A percentile compares a stretch with the other conserved stretches of the same genome.
These are phyloP conservation scores for Xanthoconium purpureum DNA, from an alignment of 768 basidiomycete species.

Conservation along the genomic window DNA sequence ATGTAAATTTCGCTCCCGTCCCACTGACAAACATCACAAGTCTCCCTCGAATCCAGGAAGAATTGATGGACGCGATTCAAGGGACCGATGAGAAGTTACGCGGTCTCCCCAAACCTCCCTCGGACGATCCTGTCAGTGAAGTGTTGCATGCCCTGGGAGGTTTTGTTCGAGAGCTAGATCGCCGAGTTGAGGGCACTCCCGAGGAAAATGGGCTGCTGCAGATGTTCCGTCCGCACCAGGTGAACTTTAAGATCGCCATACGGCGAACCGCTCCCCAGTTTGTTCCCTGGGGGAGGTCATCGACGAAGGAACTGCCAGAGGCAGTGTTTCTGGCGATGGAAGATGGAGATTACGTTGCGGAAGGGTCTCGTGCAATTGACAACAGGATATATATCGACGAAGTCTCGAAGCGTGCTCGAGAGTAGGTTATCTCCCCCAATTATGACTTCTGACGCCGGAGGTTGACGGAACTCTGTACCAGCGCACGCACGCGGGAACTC, in stretches of 20 bases:
- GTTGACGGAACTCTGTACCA: slow-evolving; percentile 24
- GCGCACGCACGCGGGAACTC: slow-evolving; percentile 68
- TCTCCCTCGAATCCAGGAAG: slow-evolving; percentile 59
- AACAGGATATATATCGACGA: slow-evolving; percentile 48
- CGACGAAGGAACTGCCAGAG: slow-evolving; percentile 1
- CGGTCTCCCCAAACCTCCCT: slow-evolving; percentile 49
- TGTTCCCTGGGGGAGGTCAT: slow-evolving; percentile 40
- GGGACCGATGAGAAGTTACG: slow-evolving; percentile 35
- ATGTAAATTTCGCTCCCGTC: background rate
- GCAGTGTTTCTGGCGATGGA: slow-evolving; percentile 39
- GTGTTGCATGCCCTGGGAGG: slow-evolving; percentile 45
- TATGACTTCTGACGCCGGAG: too few species aligned
- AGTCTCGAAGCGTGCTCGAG: slow-evolving; percentile 43
- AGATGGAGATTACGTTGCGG: slow-evolving; percentile 27
- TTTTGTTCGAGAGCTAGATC: slow-evolving; percentile 46
- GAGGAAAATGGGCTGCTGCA: slow-evolving; percentile 54
- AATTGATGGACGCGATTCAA: slow-evolving; percentile 46
- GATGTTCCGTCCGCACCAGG: slow-evolving; percentile 47
- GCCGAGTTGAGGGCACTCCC: slow-evolving; percentile 52
- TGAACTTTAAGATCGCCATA: slow-evolving; percentile 47
- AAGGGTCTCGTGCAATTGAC: background rate
- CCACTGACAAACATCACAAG: slow-evolving; percentile 32
- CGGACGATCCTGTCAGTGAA: slow-evolving; percentile 55
- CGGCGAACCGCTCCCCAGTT: slow-evolving; percentile 57
- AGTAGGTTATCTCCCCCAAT: slow-evolving; percentile 36